Evolutionary conservation across 2,329 filamentous ascomycete species (phyloP).

Genomic region (Trichoderma koningiopsis): DNA sequence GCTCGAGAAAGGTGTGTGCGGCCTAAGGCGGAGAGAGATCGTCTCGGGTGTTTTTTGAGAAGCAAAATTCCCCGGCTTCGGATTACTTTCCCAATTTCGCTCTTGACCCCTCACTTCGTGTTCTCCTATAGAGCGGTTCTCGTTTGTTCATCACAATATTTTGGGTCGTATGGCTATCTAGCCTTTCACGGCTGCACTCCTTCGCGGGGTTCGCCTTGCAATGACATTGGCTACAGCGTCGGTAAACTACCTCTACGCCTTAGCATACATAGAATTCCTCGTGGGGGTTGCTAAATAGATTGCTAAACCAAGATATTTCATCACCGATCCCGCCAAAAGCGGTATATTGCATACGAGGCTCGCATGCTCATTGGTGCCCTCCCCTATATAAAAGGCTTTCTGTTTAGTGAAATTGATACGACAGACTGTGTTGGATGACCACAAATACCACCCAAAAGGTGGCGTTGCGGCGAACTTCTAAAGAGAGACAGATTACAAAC

Average conservation of each 20-base stretch:
- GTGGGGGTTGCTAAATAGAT: not conserved
- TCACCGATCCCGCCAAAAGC: not conserved
- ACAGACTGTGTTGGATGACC: not conserved
- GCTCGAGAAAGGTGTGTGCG: too few relatives aligned
- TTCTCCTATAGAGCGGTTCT: not conserved
- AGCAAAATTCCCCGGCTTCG: not conserved
- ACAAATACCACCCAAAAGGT: not conserved
- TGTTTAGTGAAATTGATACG: not conserved
- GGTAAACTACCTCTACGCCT: not conserved
- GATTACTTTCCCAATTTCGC: not conserved
- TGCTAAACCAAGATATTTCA: not conserved
- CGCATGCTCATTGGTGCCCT: not conserved
- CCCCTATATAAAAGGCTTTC: not conserved
- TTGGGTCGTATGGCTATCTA: not conserved
- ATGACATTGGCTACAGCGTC: not conserved
- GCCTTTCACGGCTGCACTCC: not conserved
- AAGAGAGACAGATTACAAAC: not conserved
- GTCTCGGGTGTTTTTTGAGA: not conserved
- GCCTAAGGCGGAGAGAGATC: too few relatives aligned
- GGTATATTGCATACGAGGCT: not conserved
- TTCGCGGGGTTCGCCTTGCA: not conserved
- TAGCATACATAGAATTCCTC: not conserved
- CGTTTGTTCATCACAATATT: not conserved
- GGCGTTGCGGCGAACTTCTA: not conserved
- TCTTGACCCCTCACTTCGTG: not conserved